Percentiles rank a stretch among this genome's conserved stretches.
Conservation (phyloP, 2,329 filamentous ascomycete genomes). For the Cladosporium sp. region DNA sequence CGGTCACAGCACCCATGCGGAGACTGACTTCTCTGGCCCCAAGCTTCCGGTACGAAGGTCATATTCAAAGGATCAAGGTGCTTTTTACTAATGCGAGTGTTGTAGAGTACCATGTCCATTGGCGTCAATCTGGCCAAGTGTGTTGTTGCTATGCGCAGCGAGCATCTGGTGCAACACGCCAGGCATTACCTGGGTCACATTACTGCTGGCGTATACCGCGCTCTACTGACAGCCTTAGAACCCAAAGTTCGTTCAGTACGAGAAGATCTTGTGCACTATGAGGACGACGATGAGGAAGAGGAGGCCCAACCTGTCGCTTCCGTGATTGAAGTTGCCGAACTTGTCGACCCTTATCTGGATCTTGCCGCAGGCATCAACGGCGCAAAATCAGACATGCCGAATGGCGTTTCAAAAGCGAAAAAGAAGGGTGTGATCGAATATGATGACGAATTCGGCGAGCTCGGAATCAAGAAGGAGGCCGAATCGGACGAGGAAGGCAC, state of each 20-base stretch:
- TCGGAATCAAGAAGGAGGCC: slow-evolving; percentile 33
- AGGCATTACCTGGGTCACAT: slow-evolving; percentile 68
- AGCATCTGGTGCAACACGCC: slow-evolving; percentile 71
- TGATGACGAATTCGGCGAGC: slow-evolving; percentile 28
- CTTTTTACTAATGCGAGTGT: background rate
- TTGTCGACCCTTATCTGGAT: slow-evolving; percentile 43
- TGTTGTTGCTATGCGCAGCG: slow-evolving; percentile 76
- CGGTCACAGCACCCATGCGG: slow-evolving; percentile 27
- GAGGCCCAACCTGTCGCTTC: slow-evolving; percentile 39
- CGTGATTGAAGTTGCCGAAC: slow-evolving; percentile 43
- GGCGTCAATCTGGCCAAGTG: slow-evolving; percentile 85
- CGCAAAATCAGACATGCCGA: slow-evolving; percentile 24
- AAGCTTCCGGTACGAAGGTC: slow-evolving; percentile 39
- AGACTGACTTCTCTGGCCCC: slow-evolving; percentile 30
- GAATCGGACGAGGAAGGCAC: slow-evolving; percentile 31
- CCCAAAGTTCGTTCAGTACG: slow-evolving; percentile 68
- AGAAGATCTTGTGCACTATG: slow-evolving; percentile 47
- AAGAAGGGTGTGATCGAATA: slow-evolving; percentile 27
- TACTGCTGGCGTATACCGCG: slow-evolving; percentile 76
- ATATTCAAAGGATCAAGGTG: background rate
- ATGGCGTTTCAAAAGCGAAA: slow-evolving; percentile 31
- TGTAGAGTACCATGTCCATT: slow-evolving; percentile 69
- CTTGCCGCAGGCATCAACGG: slow-evolving; percentile 35
- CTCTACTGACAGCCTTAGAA: slow-evolving; percentile 70
- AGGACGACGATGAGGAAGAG: slow-evolving; percentile 47